Evolutionary conservation across 148 eudicot genomes (phyloP), one percentile per base, ranked within the genome.

Genomic region (Amaranthus hypochondriacus): DNA sequence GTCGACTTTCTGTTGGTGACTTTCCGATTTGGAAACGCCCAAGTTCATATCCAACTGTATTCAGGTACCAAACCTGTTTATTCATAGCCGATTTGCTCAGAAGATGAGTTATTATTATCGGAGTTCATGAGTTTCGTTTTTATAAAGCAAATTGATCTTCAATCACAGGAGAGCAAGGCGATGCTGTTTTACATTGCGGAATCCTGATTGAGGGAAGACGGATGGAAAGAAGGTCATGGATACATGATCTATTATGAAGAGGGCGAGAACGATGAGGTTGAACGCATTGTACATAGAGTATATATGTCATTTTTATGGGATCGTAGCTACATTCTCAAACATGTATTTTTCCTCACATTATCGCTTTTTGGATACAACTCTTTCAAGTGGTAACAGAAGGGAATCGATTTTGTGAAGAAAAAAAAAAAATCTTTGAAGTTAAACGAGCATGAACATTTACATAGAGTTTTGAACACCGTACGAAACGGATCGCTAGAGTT

Each of bases 101-200:
- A 43, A 6, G 59, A 15, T 10, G 60, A 59, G 52, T 7, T 68
- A 44, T 7, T 68, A 44, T 49, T 9, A n/a, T 3, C 11, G 72
- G 62, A 59, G 65, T 58, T 50, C 43, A 58, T 21, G 49, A 42
- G 56, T 66, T 75, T 55, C 56, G 71, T n/a, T 4, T 46, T 44
- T 43, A 15, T 53, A 54, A 7, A 73, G 39, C 54, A 62, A 52
- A 53, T 39, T 15, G 53, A 64, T 62, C 9, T 73, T 51, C 48
- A n/a, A 51, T 4, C 69, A 39, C 51, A 50, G 60, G 59, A 62
- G 5, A 21, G 59, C 42, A 28, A 9, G 28, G 50, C 48, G 62
- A 14, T 60, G 43, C 42, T 51, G 65, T 65, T 66, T 70, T 69
- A n/a, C 28, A 72, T 56, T 66, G 72, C 64, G 28, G 39, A 67